Evolutionary conservation across 2,329 filamentous ascomycete species (phyloP).

Genomic region (Fusarium sp.): DNA sequence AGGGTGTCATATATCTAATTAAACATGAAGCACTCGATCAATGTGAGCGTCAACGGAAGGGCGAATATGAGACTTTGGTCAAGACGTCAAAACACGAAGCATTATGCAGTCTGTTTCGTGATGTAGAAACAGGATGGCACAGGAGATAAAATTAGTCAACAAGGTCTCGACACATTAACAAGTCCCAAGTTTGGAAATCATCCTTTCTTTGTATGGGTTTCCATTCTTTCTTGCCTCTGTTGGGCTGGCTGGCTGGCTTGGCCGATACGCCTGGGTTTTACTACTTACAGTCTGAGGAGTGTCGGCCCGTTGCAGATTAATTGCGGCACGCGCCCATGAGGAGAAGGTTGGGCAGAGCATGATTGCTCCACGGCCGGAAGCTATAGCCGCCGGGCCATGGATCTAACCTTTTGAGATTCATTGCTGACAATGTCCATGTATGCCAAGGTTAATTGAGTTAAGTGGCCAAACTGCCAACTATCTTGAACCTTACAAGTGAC

Average conservation of each 20-base stretch:
- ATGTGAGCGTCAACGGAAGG: background rate
- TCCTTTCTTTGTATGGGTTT: background rate
- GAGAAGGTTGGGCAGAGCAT: background rate
- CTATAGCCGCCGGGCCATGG: background rate
- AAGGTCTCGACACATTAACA: slow-evolving; percentile 1
- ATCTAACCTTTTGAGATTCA: background rate
- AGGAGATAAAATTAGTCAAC: slow-evolving; percentile 11
- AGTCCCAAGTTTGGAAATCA: background rate
- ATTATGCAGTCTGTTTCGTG: slow-evolving; percentile 35
- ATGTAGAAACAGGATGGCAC: slow-evolving; percentile 4
- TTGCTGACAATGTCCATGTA: background rate
- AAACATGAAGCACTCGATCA: background rate
- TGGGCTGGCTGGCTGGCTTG: background rate
- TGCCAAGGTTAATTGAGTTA: background rate
- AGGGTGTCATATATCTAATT: background rate
- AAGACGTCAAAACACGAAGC: slow-evolving; percentile 30
- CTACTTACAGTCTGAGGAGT: slow-evolving; percentile 16
- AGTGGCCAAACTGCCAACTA: background rate
- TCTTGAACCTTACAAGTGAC: too few relatives aligned
- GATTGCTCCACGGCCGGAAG: background rate
- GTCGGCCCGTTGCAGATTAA: slow-evolving; percentile 44
- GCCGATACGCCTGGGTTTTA: background rate
- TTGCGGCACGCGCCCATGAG: background rate
- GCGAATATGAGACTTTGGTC: slow-evolving; percentile 17
- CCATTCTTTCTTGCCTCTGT: background rate